Evolutionary conservation across 2,329 filamentous ascomycete species (phyloP).

Genomic region (Ascochyta rabiei): DNA sequence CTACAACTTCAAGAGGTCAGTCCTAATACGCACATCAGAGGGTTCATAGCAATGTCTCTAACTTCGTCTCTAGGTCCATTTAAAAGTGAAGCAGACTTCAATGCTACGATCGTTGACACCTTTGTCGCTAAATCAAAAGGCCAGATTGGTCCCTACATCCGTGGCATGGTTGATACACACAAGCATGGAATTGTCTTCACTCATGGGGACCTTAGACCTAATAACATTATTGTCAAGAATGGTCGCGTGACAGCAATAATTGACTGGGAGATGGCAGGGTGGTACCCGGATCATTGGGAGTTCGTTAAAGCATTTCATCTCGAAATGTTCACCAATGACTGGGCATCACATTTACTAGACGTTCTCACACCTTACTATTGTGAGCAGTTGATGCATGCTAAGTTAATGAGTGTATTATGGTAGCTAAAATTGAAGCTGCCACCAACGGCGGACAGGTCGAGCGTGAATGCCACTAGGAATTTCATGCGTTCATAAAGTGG

Average conservation of each 20-base stretch:
- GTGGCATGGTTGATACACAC: slow-evolving; percentile 21
- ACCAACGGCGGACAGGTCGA: too few species aligned
- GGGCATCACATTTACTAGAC: slow-evolving; percentile 18
- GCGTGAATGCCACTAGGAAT: too few species aligned
- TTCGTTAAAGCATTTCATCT: slow-evolving; percentile 34
- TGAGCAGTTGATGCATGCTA: slow-evolving; percentile 22
- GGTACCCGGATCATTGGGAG: slow-evolving; percentile 34
- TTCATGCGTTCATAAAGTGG: too few species aligned
- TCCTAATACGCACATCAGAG: not conserved
- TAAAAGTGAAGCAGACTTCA: slow-evolving; percentile 21
- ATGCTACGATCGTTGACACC: slow-evolving; percentile 20
- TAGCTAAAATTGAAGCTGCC: too few species aligned
- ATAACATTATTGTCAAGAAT: slow-evolving; percentile 28
- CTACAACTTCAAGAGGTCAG: slow-evolving; percentile 21
- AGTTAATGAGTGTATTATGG: slow-evolving; percentile 20
- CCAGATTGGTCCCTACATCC: slow-evolving; percentile 20
- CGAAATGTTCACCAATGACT: slow-evolving; percentile 19
- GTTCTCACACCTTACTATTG: slow-evolving; percentile 25
- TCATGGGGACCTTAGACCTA: slow-evolving; percentile 27
- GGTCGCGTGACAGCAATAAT: slow-evolving; percentile 25
- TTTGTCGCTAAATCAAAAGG: slow-evolving; percentile 23
- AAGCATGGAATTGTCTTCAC: slow-evolving; percentile 34
- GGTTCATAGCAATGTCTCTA: too few species aligned
- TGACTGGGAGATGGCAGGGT: slow-evolving; percentile 31
- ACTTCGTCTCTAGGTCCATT: slow-evolving; percentile 24